Conservation (phyloP, 2,329 filamentous ascomycete genomes). For the Neospermospora avenae region DNA sequence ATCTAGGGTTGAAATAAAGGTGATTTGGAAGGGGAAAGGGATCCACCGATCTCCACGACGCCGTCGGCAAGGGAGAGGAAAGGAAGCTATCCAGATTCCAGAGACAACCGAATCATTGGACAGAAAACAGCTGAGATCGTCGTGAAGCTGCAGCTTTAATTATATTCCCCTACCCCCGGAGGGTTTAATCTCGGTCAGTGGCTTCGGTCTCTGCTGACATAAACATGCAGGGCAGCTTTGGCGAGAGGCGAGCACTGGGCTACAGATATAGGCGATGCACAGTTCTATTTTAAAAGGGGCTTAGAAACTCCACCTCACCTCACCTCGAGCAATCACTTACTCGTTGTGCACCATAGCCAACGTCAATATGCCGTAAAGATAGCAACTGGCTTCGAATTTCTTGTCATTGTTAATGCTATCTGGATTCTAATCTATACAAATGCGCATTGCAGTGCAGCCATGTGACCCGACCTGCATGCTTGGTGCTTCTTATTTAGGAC, state of each 20-base stretch:
- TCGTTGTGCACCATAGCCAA: conserved; percentile 1
- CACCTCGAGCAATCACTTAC: neutral
- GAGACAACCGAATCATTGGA: neutral
- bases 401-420: neutral
- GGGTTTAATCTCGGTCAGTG: conserved; percentile 2
- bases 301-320: neutral
- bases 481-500: conserved; percentile 4
- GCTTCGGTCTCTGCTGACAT: conserved; percentile 6
- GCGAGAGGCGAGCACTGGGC: neutral
- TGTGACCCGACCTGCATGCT: neutral
- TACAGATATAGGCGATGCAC: too few relatives aligned
- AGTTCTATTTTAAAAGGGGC: conserved; percentile 9
- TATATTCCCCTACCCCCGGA: neutral
- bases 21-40: neutral
- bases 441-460: neutral
- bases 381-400: neutral
- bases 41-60: neutral
- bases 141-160: neutral
- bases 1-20: neutral
- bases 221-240: neutral
- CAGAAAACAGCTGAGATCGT: neutral
- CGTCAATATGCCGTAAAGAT: neutral
- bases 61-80: neutral
- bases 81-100: neutral
- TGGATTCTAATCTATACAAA: neutral